Evolutionary conservation across 2,329 filamentous ascomycete species (phyloP), one percentile per base, ranked within the genome.

Genomic region (Colletotrichum sp.): DNA sequence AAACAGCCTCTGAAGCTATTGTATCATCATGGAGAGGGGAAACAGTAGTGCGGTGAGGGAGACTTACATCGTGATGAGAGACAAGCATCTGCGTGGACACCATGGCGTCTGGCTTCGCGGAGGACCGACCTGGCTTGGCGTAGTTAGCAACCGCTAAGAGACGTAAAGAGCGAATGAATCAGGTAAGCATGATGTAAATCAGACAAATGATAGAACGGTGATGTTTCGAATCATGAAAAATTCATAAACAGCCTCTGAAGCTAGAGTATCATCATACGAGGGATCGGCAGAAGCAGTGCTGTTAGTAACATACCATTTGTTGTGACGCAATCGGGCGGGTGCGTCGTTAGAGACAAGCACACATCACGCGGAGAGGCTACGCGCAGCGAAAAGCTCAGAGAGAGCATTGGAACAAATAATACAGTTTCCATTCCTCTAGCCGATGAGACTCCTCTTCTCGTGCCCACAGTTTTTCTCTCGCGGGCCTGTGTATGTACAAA

Each of bases 161-260:
- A 34, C 10, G 64, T 28, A 18, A 26, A n/a, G 16, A 62, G 36
- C 70, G 68, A 77, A 13, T 48, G 21, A 64, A 32, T 60, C 15
- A 26, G 18, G 34, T 32, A 28, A 28, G 24, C 16, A 18, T 48
- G 38, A 73, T 67, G 60, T 38, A 36, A 30, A 8, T 78, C 76
- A 76, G 76, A 78, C 66, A 68, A 73, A 66, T 64, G 81, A 82
- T 80, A 79, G 77, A 79, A 79, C 80, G 80, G 82, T 84, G 80
- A 82, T 79, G 69, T 78, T 83, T 83, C 78, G 80, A 86, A 86
- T 85, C 83, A 86, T 79, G 32, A 73, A 78, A 24, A 28, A 38
- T 58, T 87, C 86, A 87, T 87, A 87, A 87, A 87, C 86, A 87
- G 86, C 86, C 85, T 87, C 86, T 86, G 84, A 84, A 80, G 80